Conservation (phyloP, 345 rosid genomes). For the Mercurialis annua region DNA sequence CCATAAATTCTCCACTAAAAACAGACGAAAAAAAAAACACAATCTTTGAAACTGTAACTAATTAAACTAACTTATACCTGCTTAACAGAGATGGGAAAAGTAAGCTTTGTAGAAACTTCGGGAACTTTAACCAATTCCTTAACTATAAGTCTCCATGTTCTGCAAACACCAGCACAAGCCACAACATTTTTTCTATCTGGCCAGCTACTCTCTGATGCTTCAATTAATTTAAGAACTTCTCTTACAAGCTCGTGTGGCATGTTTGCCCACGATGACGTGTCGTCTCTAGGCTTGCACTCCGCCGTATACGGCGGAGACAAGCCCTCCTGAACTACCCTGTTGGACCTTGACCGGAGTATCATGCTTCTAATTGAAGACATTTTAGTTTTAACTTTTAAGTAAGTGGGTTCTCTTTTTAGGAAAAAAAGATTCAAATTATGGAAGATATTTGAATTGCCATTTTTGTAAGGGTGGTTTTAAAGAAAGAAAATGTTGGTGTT, state of each 20-base stretch:
- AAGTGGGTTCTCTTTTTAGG: background rate
- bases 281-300: background rate
- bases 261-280: conserved; percentile 22
- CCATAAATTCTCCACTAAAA: background rate
- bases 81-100: conserved; percentile 33
- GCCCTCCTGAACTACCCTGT: conserved; percentile 25
- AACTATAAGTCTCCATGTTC: conserved; percentile 30
- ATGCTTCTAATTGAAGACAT: conserved; percentile 46
- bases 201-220: conserved; percentile 32
- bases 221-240: conserved; percentile 27
- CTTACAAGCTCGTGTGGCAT: conserved; percentile 33
- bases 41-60: background rate
- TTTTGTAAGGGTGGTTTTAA: background rate
- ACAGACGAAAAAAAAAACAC: too few relatives aligned
- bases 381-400: background rate
- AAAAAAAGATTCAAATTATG: background rate
- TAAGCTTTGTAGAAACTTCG: conserved; percentile 27
- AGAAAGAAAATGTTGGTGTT: background rate
- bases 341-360: conserved; percentile 28
- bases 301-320: conserved; percentile 3
- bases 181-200: conserved; percentile 33
- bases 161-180: conserved; percentile 35
- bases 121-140: conserved; percentile 32
- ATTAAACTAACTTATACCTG: conserved; percentile 13
- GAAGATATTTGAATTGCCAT: background rate